Base-by-base conservation (phyloP, 2,329 filamentous ascomycete species). In the Botrytis cinerea region DNA sequence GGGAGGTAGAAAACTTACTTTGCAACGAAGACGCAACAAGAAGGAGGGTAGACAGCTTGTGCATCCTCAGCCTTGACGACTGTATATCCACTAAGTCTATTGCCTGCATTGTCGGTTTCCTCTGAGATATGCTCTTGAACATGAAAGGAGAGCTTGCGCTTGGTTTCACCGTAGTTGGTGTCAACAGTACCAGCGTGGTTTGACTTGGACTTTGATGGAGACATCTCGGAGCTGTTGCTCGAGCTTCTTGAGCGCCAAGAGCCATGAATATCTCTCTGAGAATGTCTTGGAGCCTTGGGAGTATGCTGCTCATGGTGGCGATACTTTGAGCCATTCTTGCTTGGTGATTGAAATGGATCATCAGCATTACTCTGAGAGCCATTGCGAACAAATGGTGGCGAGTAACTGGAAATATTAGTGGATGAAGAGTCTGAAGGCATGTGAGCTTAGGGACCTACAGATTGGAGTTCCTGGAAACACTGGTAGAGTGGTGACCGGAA, bases 1-100 rank as follows among this genome's bases (percentile, higher is more conserved):
- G 43, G 38, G 10, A 43, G n/a, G 32, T 12, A 32, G 59, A 38
- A 40, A 20, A 84, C 87, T 83, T 84, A 91, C 90, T 91, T 91
- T 46, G 89, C 90, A 54, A 90, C 88, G 77, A 91, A 91, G 51
- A 91, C 84, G 78, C 89, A 91, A 57, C 87, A 86, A 12, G 84
- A 85, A 0, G 88, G 84, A 0, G 87, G 85, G 71, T 78, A 80
- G 22, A 77, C 63, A 18, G 75, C 75, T 64, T 81, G 80, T 16
- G 79, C 76, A 74, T 80, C 78, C 28, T 78, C 76, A 46, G 77
- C 71, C 18, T 77, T 76, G 73, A 79, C 70, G 28, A 70, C 51
- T 46, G 60, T 51, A 40, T 74, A 73, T 45, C 68, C 69, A 71
- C 60, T 67, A 45, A 54, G 57, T 70, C 73, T 18, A 72, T 66